phyloP scores from a whole-genome alignment of 495 filamentous ascomycete genomes.

The Hyaloscypha hepaticicola region DNA sequence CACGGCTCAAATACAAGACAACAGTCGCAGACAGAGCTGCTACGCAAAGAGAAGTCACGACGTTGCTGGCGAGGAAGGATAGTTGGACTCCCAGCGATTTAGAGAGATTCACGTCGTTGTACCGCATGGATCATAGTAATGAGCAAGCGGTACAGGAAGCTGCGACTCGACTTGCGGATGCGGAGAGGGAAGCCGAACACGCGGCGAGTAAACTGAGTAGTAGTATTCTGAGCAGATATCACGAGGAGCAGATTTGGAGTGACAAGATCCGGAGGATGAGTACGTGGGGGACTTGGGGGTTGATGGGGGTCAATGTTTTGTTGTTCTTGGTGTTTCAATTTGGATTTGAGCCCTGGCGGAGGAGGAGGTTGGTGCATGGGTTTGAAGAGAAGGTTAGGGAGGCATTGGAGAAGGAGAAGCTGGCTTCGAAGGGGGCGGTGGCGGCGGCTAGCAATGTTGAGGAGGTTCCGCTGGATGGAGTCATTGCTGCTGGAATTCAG shows the following conservation, averaged over 20 bases:
- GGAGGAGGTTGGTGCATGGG: constrained; percentile 72
- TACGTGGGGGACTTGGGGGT: constrained; percentile 96
- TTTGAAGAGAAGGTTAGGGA: constrained; percentile 77
- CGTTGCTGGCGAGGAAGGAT: constrained; percentile 89
- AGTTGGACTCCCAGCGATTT: constrained; percentile 85
- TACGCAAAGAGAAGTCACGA: constrained; percentile 94
- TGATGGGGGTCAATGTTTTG: constrained; percentile 95
- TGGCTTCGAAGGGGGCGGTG: constrained; percentile 26
- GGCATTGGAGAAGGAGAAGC: constrained; percentile 74
- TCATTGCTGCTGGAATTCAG: constrained; percentile 20
- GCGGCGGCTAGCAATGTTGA: neutral
- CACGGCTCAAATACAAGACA: constrained; percentile 72
- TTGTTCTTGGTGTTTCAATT: constrained; percentile 87
- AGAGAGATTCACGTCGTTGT: constrained; percentile 91
- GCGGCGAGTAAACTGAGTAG: constrained; percentile 69
- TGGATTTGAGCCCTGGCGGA: constrained; percentile 91
- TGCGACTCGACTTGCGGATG: constrained; percentile 64
- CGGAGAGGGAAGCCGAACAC: constrained; percentile 76
- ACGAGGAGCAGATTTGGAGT: constrained; percentile 99
- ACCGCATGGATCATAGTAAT: constrained; percentile 88
- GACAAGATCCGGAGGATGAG: constrained; percentile 95
- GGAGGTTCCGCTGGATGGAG: constrained; percentile 18
- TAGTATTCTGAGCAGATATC: constrained; percentile 84
- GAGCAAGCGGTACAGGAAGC: constrained; percentile 83
- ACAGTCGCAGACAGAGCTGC: constrained; percentile 76